phyloP scores from a whole-genome alignment of 2,329 filamentous ascomycete genomes.

The Aspergillus jensenii region DNA sequence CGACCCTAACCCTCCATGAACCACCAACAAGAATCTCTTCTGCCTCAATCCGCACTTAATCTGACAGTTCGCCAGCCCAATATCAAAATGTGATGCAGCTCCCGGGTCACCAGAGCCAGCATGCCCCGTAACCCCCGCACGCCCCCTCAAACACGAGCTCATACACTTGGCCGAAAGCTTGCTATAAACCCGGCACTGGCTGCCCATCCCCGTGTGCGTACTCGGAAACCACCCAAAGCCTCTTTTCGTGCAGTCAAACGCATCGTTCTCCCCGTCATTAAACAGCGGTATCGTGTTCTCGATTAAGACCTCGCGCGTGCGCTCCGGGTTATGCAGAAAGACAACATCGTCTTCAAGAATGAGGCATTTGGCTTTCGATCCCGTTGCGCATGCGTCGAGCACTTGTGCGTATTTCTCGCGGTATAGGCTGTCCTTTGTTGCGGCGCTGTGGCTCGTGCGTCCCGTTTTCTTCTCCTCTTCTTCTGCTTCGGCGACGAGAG shows the following conservation, averaged over 20 bases:
- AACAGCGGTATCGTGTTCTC: neutral
- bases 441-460: neutral
- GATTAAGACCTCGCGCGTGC: neutral
- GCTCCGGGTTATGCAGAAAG: neutral
- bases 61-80: neutral
- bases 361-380: neutral
- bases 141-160: neutral
- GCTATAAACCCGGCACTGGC: neutral
- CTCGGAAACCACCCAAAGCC: neutral
- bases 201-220: neutral
- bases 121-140: neutral
- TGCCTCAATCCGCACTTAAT: too few species aligned
- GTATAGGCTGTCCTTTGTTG: neutral
- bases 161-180: neutral
- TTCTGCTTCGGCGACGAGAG: too few species aligned
- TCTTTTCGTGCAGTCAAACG: slow-evolving; percentile 1
- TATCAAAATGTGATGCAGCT: neutral
- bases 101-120: too few species aligned
- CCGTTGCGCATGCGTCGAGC: neutral
- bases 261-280: neutral
- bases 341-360: neutral
- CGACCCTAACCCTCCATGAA: neutral
- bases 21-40: neutral
- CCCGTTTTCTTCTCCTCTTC: neutral
- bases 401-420: neutral